Evolutionary conservation across 257 asterid genomes (phyloP).

Genomic region (Plantago ovata): DNA sequence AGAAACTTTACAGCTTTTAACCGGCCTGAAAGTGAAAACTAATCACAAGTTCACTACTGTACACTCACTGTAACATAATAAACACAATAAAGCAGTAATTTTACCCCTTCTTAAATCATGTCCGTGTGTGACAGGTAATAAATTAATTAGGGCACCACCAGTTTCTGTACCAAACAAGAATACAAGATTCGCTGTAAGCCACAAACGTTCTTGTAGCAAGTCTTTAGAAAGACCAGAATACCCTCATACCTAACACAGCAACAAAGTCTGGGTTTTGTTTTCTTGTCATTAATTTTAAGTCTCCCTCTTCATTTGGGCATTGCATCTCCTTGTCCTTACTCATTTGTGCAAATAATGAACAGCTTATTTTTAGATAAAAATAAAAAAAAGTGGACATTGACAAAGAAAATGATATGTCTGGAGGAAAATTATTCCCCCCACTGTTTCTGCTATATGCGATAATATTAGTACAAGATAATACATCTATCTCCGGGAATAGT

Average conservation of each 20-base stretch:
- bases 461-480: too few relatives aligned
- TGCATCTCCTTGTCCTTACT: too few relatives aligned
- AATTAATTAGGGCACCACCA: slow-evolving; percentile 5
- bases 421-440: too few relatives aligned
- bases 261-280: neutral
- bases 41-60: neutral
- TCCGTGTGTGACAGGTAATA: neutral
- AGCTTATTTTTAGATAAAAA: too few relatives aligned
- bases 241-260: slow-evolving; percentile 7
- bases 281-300: neutral
- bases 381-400: too few relatives aligned
- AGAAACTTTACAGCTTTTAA: slow-evolving; percentile 1
- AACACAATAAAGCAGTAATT: neutral
- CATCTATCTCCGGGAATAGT: too few relatives aligned
- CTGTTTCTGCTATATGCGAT: too few relatives aligned
- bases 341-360: too few relatives aligned
- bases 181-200: slow-evolving; percentile 20
- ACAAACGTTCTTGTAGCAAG: neutral
- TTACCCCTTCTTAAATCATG: slow-evolving; percentile 1
- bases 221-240: neutral
- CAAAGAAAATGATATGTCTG: too few relatives aligned
- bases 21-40: neutral
- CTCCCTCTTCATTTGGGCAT: neutral
- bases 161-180: slow-evolving; percentile 10
- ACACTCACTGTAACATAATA: neutral